phyloP scores from a whole-genome alignment of 768 basidiomycete genomes.

The Kwoniella sp. region DNA sequence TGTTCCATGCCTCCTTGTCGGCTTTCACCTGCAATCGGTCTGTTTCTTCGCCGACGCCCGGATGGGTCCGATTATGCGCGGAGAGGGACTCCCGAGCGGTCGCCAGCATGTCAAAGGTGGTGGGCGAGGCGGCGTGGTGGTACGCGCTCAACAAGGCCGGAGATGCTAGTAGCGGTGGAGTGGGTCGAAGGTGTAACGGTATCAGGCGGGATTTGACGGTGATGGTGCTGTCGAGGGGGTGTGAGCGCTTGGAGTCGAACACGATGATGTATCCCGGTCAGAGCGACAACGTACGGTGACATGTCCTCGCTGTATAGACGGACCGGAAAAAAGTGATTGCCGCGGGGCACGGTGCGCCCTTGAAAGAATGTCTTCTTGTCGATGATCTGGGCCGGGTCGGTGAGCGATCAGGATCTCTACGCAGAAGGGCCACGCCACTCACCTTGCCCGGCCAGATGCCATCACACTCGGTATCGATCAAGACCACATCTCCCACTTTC shows the following conservation, averaged over 20 bases:
- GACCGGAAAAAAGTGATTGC: slow-evolving; percentile 41
- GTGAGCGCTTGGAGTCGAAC: background rate
- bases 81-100: slow-evolving; percentile 25
- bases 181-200: slow-evolving; percentile 30
- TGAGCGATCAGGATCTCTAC: too few relatives aligned
- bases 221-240: slow-evolving; percentile 14
- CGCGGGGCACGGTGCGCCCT: slow-evolving; percentile 34
- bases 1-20: slow-evolving; percentile 42
- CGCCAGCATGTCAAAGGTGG: slow-evolving; percentile 30
- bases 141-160: slow-evolving; percentile 29
- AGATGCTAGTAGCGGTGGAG: slow-evolving; percentile 34
- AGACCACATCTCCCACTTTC: slow-evolving; percentile 33
- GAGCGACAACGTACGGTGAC: slow-evolving; percentile 26
- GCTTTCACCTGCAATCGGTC: slow-evolving; percentile 20
- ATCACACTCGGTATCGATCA: slow-evolving; percentile 31
- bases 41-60: slow-evolving; percentile 28
- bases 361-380: slow-evolving; percentile 40
- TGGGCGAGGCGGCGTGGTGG: slow-evolving; percentile 30
- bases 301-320: slow-evolving; percentile 31
- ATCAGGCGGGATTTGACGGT: slow-evolving; percentile 41
- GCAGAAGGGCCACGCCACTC: too few relatives aligned
- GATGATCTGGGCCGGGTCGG: slow-evolving; percentile 28
- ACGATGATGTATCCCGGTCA: background rate
- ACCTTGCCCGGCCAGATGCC: slow-evolving; percentile 43
- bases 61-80: slow-evolving; percentile 35